These are phyloP conservation scores for Kodamaea lidongshanica DNA, from an alignment of 805 yeast species.

Conservation along the genomic window DNA sequence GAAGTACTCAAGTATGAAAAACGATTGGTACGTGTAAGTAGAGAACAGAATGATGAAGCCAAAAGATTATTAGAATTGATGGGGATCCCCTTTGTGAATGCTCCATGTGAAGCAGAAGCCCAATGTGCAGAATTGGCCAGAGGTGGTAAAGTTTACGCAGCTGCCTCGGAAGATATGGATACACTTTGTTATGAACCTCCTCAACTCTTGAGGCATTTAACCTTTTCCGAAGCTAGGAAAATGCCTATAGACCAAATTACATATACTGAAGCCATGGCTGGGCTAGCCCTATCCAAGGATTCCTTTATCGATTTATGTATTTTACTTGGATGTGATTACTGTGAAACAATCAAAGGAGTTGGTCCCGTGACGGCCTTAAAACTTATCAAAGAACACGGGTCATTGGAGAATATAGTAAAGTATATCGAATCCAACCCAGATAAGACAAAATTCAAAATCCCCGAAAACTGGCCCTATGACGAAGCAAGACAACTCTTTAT, in stretches of 20 bases:
- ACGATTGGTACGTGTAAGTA: conserved; percentile 81
- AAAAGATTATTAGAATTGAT: conserved; percentile 69
- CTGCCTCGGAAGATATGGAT: conserved; percentile 99
- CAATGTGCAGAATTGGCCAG: conserved; percentile 93
- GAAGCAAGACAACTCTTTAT: conserved; percentile 82
- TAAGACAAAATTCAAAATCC: conserved; percentile 68
- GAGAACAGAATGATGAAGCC: conserved; percentile 92
- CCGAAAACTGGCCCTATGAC: conserved; percentile 90
- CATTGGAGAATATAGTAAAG: conserved; percentile 72
- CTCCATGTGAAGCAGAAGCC: conserved; percentile 98
- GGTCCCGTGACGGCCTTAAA: conserved; percentile 95
- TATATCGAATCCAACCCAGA: conserved; percentile 49
- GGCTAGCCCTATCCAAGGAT: conserved; percentile 62
- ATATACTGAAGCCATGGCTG: conserved; percentile 62
- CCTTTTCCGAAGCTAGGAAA: conserved; percentile 90
- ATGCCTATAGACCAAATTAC: conserved; percentile 84
- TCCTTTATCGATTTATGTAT: conserved; percentile 91
- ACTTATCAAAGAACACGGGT: conserved; percentile 76
- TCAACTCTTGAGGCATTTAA: conserved; percentile 74
- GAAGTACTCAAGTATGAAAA: conserved; percentile 73
- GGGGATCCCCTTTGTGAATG: conserved; percentile 93
- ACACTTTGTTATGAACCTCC: conserved; percentile 91
- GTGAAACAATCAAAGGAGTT: conserved; percentile 90
- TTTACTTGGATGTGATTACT: conserved; percentile 92
- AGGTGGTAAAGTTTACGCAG: conserved; percentile 89